Evolutionary conservation across 495 filamentous ascomycete species (phyloP), one percentile per base, ranked within the genome.

Genomic region (Penicillium pulvis): DNA sequence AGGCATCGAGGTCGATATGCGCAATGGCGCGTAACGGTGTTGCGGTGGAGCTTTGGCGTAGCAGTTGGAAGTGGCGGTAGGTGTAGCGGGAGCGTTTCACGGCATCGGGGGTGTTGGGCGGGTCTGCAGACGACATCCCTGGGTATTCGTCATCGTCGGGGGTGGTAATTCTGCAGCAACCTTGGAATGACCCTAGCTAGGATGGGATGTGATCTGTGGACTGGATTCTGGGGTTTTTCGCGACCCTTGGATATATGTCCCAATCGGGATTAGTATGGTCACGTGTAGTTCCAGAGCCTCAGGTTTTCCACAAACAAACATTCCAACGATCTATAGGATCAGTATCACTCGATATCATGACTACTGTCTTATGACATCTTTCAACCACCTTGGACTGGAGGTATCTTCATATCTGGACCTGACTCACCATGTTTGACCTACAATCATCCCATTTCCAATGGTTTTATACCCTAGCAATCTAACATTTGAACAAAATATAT

Each of bases 1-100:
- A 98, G 48, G 93, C 94, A 82, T 98, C 94, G 60, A 98, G 85
- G 70, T 98, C 94, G 57, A 98, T 83, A 67, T 97, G 94, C 19
- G 92, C 90, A 50, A 97, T 86, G 12, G 93, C 88, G 50, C 94
- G 87, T 16, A 98, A 81, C 16, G 92, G 94, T 50, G 86, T 90
- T 5, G 84, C 83, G 0, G 86, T 78, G 2, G 85, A 87, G 55
- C 83, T 90, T 12, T 86, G 81, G 20, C 85, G 82, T 39, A 98
- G 85, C 45, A 92, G 86, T 12, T 81, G 74, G 20, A 98, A 80
- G 33, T 98, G 87, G 47, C 89, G 89, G 67, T 89, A 92, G 16
- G 93, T 97, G 70, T 92, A 97, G 56, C 78, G 80, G 17, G 91
- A 94, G 43, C 80, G 81, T 58, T 74, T 85, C 65, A 74, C 35